These are phyloP conservation scores for Drechslera avenae DNA, from an alignment of 2,329 filamentous ascomycete genomes.

Conservation along the genomic window DNA sequence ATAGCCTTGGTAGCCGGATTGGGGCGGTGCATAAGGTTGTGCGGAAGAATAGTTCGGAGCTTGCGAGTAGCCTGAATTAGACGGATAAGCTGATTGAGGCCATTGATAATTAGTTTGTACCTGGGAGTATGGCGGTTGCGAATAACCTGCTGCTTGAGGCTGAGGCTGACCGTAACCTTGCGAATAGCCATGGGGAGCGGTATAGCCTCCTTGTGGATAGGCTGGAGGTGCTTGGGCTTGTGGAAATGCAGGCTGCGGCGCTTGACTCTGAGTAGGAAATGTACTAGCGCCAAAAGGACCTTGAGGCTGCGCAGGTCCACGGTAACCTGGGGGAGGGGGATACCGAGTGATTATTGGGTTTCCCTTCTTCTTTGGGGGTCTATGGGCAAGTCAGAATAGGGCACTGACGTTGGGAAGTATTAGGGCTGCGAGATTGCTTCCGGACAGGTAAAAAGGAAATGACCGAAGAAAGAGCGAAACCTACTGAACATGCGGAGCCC, in stretches of 20 bases:
- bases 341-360: slow-evolving; percentile 57
- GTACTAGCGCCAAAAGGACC: slow-evolving; percentile 34
- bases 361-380: slow-evolving; percentile 52
- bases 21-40: slow-evolving; percentile 30
- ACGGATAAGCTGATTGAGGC: slow-evolving; percentile 30
- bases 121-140: slow-evolving; percentile 28
- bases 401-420: neutral
- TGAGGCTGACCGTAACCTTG: slow-evolving; percentile 34
- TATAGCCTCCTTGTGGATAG: slow-evolving; percentile 34
- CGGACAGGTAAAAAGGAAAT: slow-evolving; percentile 2
- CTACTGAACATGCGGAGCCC: slow-evolving; percentile 42
- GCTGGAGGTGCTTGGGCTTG: slow-evolving; percentile 24
- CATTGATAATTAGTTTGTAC: slow-evolving; percentile 32
- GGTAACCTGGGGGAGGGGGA: slow-evolving; percentile 56
- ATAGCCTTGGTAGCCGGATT: slow-evolving; percentile 27
- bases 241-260: slow-evolving; percentile 34
- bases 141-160: slow-evolving; percentile 20
- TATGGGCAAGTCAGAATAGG: slow-evolving; percentile 26
- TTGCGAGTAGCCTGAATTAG: slow-evolving; percentile 31
- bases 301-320: slow-evolving; percentile 42
- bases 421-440: neutral
- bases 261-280: slow-evolving; percentile 35
- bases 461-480: slow-evolving; percentile 12
- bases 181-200: slow-evolving; percentile 18
- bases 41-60: slow-evolving; percentile 23